A percentile compares a stretch with the other conserved stretches of the same genome.
These are phyloP conservation scores for Talaromyces sp. DNA, from an alignment of 2,329 filamentous ascomycete genomes.

Conservation along the genomic window DNA sequence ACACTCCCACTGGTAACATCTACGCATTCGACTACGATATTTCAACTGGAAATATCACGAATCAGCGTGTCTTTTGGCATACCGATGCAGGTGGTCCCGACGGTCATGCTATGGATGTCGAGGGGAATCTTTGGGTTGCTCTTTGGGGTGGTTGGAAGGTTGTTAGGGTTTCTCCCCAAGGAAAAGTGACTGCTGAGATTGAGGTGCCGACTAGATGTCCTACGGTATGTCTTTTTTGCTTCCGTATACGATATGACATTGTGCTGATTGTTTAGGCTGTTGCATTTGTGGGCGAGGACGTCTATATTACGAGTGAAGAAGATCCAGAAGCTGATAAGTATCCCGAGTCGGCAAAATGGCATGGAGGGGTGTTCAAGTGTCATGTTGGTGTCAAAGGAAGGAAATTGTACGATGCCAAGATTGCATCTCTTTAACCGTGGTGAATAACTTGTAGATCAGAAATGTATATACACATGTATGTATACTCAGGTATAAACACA, in stretches of 20 bases:
- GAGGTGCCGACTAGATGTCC: slow-evolving; percentile 60
- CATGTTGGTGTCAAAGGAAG: slow-evolving; percentile 19
- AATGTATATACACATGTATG: not conserved
- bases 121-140: slow-evolving; percentile 78
- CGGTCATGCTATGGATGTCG: slow-evolving; percentile 73
- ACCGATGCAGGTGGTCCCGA: slow-evolving; percentile 60
- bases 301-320: slow-evolving; percentile 20
- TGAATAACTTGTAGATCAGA: not conserved
- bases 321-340: slow-evolving; percentile 20
- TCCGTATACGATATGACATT: not conserved
- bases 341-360: slow-evolving; percentile 16
- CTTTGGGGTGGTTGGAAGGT: slow-evolving; percentile 72
- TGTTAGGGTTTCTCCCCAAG: slow-evolving; percentile 65
- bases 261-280: slow-evolving; percentile 13
- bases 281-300: slow-evolving; percentile 18
- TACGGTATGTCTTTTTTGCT: slow-evolving; percentile 8
- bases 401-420: slow-evolving; percentile 14
- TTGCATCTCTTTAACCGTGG: not conserved
- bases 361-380: slow-evolving; percentile 20
- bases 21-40: slow-evolving; percentile 68
- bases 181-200: slow-evolving; percentile 68
- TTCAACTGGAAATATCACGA: slow-evolving; percentile 57
- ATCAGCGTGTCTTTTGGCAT: slow-evolving; percentile 67
- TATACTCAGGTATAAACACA: not conserved
- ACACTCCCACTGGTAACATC: slow-evolving; percentile 66